A percentile compares a stretch with the other conserved stretches of the same genome.
Conservation (phyloP, 768 basidiomycete genomes). For the Hemileccinum rubropunctum region DNA sequence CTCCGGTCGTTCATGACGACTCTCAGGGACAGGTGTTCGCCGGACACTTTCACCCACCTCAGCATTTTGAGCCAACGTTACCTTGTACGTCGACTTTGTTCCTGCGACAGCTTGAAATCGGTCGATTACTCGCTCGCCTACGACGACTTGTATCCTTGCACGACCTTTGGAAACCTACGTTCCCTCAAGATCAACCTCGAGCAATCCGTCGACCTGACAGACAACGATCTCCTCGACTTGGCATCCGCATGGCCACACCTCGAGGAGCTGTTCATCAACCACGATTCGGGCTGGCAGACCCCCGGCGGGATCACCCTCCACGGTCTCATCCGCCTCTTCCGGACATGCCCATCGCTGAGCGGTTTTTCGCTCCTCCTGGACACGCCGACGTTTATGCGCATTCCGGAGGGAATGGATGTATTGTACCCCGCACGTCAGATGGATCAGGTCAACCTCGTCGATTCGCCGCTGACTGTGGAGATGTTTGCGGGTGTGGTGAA, state of each 20-base stretch:
- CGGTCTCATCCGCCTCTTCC: conserved; percentile 5
- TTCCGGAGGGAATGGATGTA: conserved; percentile 4
- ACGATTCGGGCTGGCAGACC: not conserved
- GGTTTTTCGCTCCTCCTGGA: not conserved
- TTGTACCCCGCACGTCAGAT: not conserved
- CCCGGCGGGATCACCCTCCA: not conserved
- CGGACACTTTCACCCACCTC: not conserved
- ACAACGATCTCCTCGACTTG: not conserved
- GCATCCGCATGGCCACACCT: conserved; percentile 3
- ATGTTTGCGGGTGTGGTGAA: not conserved
- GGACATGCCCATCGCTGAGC: not conserved
- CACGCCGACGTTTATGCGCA: not conserved
- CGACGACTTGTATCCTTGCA: conserved; percentile 1
- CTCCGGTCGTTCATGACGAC: not conserved
- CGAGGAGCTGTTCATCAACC: not conserved
- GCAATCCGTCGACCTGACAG: not conserved
- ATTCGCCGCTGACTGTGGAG: not conserved
- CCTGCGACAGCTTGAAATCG: not conserved
- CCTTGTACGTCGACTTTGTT: not conserved
- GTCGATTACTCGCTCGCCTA: not conserved
- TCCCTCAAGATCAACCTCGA: not conserved
- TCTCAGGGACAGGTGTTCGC: not conserved
- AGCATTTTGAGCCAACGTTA: not conserved
- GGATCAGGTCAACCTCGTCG: not conserved
- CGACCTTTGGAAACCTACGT: not conserved